A percentile compares a stretch with the other conserved stretches of the same genome.
phyloP scores from a whole-genome alignment of 176 grass and related monocot genomes.

The Triticum aestivum region IWGSC_CS_RefSeq_v2.1 NC_057808.1:353714441-353714940 shows the following conservation, averaged over 20 bases:
- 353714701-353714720: slow-evolving; percentile 14
- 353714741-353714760: slow-evolving; percentile 25
- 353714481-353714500: slow-evolving; percentile 71
- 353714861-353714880: no score
- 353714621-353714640: slow-evolving; percentile 56
- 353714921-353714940: no score
- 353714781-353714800: not conserved
- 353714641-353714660: slow-evolving; percentile 44
- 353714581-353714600: not conserved
- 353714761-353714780: not conserved
- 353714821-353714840: no score
- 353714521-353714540: slow-evolving; percentile 38
- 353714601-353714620: slow-evolving; percentile 21
- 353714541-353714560: slow-evolving; percentile 5
- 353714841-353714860: no score
- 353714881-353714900: no score
- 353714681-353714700: slow-evolving; percentile 4
- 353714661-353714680: slow-evolving; percentile 43
- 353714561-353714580: not conserved
- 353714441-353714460: slow-evolving; percentile 35
- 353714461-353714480: slow-evolving; percentile 22
- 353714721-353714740: slow-evolving; percentile 7
- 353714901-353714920: no score
- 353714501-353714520: slow-evolving; percentile 37
- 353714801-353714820: no score